Conservation (phyloP, 2,329 filamentous ascomycete species). For the Neoarthrinium moseri region DNA sequence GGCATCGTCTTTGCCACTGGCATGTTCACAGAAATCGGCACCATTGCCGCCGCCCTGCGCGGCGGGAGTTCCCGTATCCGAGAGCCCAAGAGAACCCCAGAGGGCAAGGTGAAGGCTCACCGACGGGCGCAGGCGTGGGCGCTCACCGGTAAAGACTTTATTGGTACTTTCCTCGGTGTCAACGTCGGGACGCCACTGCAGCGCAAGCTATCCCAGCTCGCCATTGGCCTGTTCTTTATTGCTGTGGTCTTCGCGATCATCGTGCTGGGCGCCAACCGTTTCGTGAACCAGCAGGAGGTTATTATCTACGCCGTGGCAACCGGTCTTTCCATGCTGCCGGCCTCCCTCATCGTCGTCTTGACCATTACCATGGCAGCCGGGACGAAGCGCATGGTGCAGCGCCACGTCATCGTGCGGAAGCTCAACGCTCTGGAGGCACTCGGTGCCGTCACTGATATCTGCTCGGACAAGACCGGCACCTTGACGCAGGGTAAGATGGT, state of each 20-base stretch:
- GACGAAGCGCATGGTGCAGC: constrained; percentile 55
- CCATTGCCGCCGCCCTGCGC: constrained; percentile 61
- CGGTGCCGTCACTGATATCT: constrained; percentile 59
- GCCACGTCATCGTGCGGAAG: constrained; percentile 58
- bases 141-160: constrained; percentile 53
- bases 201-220: constrained; percentile 66
- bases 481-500: constrained; percentile 65
- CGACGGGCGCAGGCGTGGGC: constrained; percentile 47
- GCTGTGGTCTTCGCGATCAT: constrained; percentile 69
- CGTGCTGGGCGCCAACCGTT: constrained; percentile 63
- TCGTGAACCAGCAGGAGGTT: constrained; percentile 53
- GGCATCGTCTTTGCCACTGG: constrained; percentile 61
- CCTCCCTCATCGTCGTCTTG: constrained; percentile 62
- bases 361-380: constrained; percentile 65
- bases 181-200: constrained; percentile 70
- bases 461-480: constrained; percentile 58
- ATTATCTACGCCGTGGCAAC: constrained; percentile 63
- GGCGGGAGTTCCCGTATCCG: constrained; percentile 52
- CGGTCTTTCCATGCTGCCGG: constrained; percentile 60
- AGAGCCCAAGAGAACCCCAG: constrained; percentile 48
- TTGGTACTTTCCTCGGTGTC: constrained; percentile 65
- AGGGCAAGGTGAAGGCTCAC: constrained; percentile 51
- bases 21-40: constrained; percentile 62
- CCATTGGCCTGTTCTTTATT: constrained; percentile 63
- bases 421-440: constrained; percentile 58